Conservation (phyloP, 345 rosid genomes). For the Schrenkiella parvula region DNA sequence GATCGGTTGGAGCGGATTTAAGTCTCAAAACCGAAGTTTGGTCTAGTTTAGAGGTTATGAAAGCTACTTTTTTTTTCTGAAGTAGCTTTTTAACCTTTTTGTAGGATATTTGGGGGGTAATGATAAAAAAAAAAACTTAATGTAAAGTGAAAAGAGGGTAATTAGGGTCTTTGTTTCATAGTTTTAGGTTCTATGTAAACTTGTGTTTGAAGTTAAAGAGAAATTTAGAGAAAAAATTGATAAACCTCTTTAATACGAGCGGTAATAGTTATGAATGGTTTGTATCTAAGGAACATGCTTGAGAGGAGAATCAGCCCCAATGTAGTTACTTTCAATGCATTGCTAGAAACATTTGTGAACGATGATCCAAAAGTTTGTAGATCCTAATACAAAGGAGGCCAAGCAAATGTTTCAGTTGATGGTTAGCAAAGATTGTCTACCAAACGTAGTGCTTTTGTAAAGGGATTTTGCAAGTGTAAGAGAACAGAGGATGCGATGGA, state of each 20-base stretch:
- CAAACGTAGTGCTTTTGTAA: too few species aligned
- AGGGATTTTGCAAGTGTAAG: too few species aligned
- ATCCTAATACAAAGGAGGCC: neutral
- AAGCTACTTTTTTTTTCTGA: constrained; percentile 11
- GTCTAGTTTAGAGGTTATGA: constrained; percentile 28
- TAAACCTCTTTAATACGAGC: too few species aligned
- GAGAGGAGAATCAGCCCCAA: neutral
- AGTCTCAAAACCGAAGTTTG: constrained; percentile 12
- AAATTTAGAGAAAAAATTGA: too few species aligned
- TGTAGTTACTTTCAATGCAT: neutral
- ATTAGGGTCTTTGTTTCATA: neutral
- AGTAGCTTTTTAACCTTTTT: constrained; percentile 2
- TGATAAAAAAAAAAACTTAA: neutral
- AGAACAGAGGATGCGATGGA: too few species aligned
- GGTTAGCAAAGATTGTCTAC: too few species aligned
- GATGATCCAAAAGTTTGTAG: neutral
- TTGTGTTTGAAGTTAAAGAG: neutral
- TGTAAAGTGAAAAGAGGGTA: neutral
- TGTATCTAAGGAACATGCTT: neutral
- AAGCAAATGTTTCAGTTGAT: neutral
- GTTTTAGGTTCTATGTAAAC: neutral
- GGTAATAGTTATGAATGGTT: too few species aligned
- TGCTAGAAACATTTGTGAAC: neutral
- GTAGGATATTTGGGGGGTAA: constrained; percentile 9
- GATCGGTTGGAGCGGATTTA: constrained; percentile 60